Evolutionary conservation across 2,329 filamentous ascomycete species (phyloP), one percentile per base, ranked within the genome.

Genomic region (Corynespora cassiicola): DNA sequence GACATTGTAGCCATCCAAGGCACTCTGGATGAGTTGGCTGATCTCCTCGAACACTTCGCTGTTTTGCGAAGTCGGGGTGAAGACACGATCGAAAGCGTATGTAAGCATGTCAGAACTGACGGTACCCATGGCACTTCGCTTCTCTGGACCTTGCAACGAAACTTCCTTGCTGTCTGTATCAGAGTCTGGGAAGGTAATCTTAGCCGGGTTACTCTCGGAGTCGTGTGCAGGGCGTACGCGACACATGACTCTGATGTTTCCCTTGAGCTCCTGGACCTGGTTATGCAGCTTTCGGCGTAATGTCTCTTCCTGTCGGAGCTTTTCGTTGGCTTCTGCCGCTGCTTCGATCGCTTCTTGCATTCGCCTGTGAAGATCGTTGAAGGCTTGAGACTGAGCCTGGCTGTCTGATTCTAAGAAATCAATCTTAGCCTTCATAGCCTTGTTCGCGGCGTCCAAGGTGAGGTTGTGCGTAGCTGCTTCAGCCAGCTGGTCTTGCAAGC

Each of bases 231-330:
- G 94, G 25, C 95, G 86, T 18, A 97, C 92, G 64, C 94, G 85
- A 63, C 92, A 97, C 82, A 99, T 99, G 52, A 99, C 94, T 14
- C 94, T 87, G 59, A 99, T 99, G 63, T 99, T 99, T 57, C 94
- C 94, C 68, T 96, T 96, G 43, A 99, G 81, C 63, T 99, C 94
- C 66, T 99, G 90, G 30, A 99, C 92, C 66, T 95, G 94, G 70
- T 97, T 97, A 75, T 97, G 96, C 0, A 99, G 79, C 54, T 95
- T 92, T 15, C 94, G 82, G 10, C 94, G 84, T 33, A 96, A 76
- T 1, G 88, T 94, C 70, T 99, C 94, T 63, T 97, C 94, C 58
- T 86, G 89, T 47, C 94, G 86, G 18, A 99, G 76, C 62, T 94
- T 96, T 50, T 89, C 83, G 39, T 87, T 84, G 1, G 88, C 84